phyloP scores from a whole-genome alignment of 805 yeast genomes.

The Peterozyma xylosa region DNA sequence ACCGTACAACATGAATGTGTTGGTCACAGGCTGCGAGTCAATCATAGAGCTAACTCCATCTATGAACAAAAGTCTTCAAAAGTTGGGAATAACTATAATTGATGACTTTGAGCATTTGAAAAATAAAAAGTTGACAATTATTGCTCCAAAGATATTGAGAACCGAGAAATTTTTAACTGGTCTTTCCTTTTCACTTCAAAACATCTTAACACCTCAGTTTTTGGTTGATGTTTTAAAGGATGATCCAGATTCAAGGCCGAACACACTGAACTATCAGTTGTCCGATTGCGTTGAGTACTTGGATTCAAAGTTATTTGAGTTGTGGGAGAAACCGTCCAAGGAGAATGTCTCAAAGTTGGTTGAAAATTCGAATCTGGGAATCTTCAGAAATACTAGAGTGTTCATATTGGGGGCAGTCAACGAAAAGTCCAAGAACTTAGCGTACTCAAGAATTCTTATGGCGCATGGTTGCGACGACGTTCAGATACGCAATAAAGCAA shows the following conservation, averaged over 20 bases:
- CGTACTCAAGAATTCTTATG: slow-evolving; percentile 3
- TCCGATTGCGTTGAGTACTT: background rate
- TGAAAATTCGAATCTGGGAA: background rate
- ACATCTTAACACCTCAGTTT: slow-evolving; percentile 4
- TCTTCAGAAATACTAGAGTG: background rate
- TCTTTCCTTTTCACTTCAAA: slow-evolving; percentile 1
- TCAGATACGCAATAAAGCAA: background rate
- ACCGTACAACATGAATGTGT: slow-evolving; percentile 35
- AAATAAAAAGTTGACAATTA: slow-evolving; percentile 37
- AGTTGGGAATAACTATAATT: slow-evolving; percentile 51
- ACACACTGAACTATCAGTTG: background rate
- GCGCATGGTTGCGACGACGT: slow-evolving; percentile 4
- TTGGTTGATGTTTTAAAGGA: background rate
- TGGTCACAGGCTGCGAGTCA: slow-evolving; percentile 61
- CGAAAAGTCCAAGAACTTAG: slow-evolving; percentile 2
- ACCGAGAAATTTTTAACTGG: slow-evolving; percentile 71
- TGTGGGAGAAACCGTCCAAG: slow-evolving; percentile 1
- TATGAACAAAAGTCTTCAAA: slow-evolving; percentile 25
- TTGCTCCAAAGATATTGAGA: slow-evolving; percentile 77
- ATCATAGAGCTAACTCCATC: slow-evolving; percentile 35
- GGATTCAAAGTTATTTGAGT: slow-evolving; percentile 4
- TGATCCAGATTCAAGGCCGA: background rate
- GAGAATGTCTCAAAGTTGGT: background rate
- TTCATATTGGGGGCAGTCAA: background rate
- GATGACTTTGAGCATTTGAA: slow-evolving; percentile 21